Evolutionary conservation across 768 basidiomycete species (phyloP).

Genomic region (Amanita molliuscula): DNA sequence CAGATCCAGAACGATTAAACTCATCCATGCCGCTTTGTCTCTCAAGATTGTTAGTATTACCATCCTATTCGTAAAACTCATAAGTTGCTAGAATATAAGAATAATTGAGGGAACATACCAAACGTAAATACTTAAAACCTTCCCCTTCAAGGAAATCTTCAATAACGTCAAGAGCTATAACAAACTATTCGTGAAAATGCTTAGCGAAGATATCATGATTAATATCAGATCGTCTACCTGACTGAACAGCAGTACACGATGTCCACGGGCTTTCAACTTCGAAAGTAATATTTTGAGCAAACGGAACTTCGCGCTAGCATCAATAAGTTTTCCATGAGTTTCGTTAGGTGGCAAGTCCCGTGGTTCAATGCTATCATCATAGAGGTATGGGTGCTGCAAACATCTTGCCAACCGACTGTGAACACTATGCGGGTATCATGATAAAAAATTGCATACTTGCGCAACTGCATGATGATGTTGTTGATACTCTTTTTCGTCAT

Average conservation of each 20-base stretch:
- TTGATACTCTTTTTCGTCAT: slow-evolving; percentile 51
- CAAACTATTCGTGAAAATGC: slow-evolving; percentile 46
- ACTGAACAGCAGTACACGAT: slow-evolving; percentile 86
- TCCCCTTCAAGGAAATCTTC: slow-evolving; percentile 87
- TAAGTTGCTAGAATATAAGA: background rate
- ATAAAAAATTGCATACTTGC: slow-evolving; percentile 47
- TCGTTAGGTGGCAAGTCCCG: slow-evolving; percentile 42
- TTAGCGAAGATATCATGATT: background rate
- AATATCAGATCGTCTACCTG: slow-evolving; percentile 39
- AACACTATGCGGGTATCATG: background rate
- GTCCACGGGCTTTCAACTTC: slow-evolving; percentile 74
- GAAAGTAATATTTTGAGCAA: slow-evolving; percentile 71
- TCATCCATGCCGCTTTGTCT: slow-evolving; percentile 93
- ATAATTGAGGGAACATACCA: slow-evolving; percentile 31
- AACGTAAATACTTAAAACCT: slow-evolving; percentile 65
- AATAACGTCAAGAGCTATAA: slow-evolving; percentile 75
- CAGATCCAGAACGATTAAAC: slow-evolving; percentile 83
- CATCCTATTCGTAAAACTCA: slow-evolving; percentile 48
- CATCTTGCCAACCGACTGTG: slow-evolving; percentile 36
- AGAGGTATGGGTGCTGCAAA: slow-evolving; percentile 87
- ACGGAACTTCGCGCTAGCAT: slow-evolving; percentile 77
- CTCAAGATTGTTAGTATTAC: slow-evolving; percentile 73
- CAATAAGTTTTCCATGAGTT: slow-evolving; percentile 70
- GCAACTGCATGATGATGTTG: slow-evolving; percentile 80
- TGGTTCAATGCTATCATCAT: slow-evolving; percentile 73